phyloP scores from a whole-genome alignment of 2,329 filamentous ascomycete species.

The Pseudocercospora vitis region DNA sequence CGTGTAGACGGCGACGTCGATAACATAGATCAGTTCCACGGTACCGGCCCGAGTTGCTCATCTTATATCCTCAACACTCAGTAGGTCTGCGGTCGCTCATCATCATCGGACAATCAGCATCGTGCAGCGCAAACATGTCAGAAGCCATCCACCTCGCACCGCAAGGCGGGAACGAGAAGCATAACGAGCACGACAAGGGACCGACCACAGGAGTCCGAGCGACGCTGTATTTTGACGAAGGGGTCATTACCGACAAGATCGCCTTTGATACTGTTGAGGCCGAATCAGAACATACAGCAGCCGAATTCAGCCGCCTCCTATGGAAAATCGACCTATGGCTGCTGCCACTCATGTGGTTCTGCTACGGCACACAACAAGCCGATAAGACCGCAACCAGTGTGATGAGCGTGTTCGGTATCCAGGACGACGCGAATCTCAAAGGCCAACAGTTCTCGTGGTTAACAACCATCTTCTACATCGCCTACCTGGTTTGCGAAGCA shows the following conservation, averaged over 20 bases:
- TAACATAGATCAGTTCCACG: background rate
- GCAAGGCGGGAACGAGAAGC: background rate
- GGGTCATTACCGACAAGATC: slow-evolving; percentile 9
- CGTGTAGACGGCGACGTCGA: background rate
- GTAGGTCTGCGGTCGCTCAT: background rate
- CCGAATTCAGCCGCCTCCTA: slow-evolving; percentile 8
- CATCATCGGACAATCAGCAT: background rate
- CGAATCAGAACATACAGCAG: slow-evolving; percentile 9
- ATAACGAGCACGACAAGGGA: background rate
- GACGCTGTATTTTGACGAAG: slow-evolving; percentile 8
- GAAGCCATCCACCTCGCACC: background rate
- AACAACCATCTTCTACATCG: slow-evolving; percentile 19
- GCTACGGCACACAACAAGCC: slow-evolving; percentile 50
- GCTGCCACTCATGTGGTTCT: slow-evolving; percentile 48
- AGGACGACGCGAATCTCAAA: slow-evolving; percentile 11
- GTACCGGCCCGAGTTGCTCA: background rate
- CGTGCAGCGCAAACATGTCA: background rate
- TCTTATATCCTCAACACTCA: too few species aligned
- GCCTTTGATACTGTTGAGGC: slow-evolving; percentile 16
- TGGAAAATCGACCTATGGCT: slow-evolving; percentile 46
- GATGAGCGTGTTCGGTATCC: slow-evolving; percentile 16
- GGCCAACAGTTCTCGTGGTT: slow-evolving; percentile 19
- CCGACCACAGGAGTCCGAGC: background rate
- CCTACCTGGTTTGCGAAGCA: slow-evolving; percentile 17
- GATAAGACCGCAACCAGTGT: slow-evolving; percentile 41